Evolutionary conservation across 2,329 filamentous ascomycete species (phyloP), one percentile per base, ranked within the genome.

Genomic region (Bipolaris oryzae): DNA sequence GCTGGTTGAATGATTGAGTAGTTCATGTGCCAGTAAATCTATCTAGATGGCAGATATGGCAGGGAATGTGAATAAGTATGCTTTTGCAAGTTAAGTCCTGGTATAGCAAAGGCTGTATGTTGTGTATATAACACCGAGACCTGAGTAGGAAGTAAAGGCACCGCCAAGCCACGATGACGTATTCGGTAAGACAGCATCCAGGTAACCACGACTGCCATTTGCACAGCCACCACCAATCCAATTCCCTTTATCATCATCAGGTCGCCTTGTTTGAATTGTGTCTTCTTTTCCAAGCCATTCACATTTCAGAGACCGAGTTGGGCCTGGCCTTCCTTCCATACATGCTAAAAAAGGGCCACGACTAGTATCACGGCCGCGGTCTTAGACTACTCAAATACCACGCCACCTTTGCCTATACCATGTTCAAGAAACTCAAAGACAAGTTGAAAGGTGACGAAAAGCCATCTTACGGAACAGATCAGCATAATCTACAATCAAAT

Each of bases 1-100:
- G 84, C 71, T 84, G 80, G 67, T 63, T 84, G 33, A 66, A 81
- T 21, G 80, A 79, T 55, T 73, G 73, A 44, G 64, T 76, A n/a
- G 74, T 81, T 37, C 73, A 79, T 37, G 71, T 80, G 42, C 79
- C 79, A 1, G 63, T 69, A 42, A 64, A 52, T 57, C 58, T 74
- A 31, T 31, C 45, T 74, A 15, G 66, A 70, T 42, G 69, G 64
- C 20, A 61, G 63, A 44, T 15, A 42, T 18, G 25, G 58, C 43
- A 34, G 55, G 42, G 10, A 62, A 60, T 51, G 39, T 33, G n/a
- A 3, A n/a, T 9, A 51, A 54, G n/a, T 7, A 13, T 31, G 3
- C 4, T 10, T 31, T 11, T 11, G 10, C 9, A 31, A 31, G 28
- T 31, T 31, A 31, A 31, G 10, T 31, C 2, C 28, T 31, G 28